Base-by-base conservation (phyloP, 768 basidiomycete genomes). In the Trametes sanguinea region DNA sequence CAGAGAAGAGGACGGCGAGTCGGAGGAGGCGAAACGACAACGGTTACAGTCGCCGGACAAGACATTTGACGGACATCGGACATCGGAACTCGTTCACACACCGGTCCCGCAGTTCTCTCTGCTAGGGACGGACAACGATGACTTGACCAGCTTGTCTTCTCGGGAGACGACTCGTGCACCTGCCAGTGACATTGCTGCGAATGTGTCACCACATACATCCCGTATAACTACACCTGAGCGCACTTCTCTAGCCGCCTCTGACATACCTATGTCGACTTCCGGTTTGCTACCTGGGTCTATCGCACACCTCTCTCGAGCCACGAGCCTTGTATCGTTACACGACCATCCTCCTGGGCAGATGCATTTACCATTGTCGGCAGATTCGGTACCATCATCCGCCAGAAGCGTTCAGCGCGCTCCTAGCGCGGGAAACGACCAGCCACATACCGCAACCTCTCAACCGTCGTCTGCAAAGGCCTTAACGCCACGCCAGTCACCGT, bases 371-470 rank as follows among this genome's bases (percentile, higher is more conserved):
- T 7, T 6, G 3, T 33, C 57, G 39, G 37, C 40, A 50, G 30
- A 30, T 22, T 6, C 7, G 48, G 46, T 8, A 5, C 48, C 42
- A 42, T 47, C 27, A 8, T 6, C 14, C 48, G 33, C 48, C 29
- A 44, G 48, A 37, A 62, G 54, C 43, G 54, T 42, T 52, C 48
- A 35, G 13, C 48, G 27, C 50, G 48, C 10, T n/a, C 10, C 16
- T 7, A 51, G 42, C 48, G 48, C 57, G 45, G 29, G 29, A 35
- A 29, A 29, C 42, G 44, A 48, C 35, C 44, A 43, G 22, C 54
- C 54, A 11, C 33, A 46, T 27, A 6, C 54, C 54, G 37, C 54
- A 27, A 35, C 30, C 33, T 51, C 48, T 4, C 22, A 42, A 6
- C 35, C 35, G 11, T 6, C 11, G 6, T 52, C 57, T 30, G 39